Evolutionary conservation across 2,329 filamentous ascomycete genomes (phyloP).

Genomic region (Apiospora hydei): DNA sequence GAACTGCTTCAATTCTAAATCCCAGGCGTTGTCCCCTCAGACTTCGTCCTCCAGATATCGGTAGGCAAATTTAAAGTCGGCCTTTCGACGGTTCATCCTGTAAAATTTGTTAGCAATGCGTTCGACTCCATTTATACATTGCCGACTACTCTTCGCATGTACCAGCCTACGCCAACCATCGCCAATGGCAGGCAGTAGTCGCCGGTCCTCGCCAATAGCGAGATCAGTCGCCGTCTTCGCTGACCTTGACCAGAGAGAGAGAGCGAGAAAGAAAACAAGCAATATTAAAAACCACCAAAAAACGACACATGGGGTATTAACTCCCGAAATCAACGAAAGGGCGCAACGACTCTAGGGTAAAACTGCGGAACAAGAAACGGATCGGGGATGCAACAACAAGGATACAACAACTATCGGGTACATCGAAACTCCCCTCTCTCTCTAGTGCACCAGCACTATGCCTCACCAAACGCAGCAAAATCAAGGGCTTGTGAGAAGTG

Average conservation of each 20-base stretch:
- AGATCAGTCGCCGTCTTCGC: neutral
- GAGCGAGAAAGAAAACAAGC: neutral
- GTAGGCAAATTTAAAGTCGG: slow-evolving; percentile 98
- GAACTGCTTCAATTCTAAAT: neutral
- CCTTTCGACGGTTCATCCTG: slow-evolving; percentile 99
- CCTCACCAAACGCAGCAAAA: neutral
- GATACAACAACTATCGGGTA: slow-evolving; percentile 21
- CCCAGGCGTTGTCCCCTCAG: slow-evolving; percentile 74
- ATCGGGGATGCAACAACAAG: slow-evolving; percentile 1
- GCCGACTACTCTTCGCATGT: neutral
- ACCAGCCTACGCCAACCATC: neutral
- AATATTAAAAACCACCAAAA: neutral
- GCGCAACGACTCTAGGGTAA: neutral
- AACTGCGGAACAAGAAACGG: neutral
- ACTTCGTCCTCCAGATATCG: slow-evolving; percentile 93
- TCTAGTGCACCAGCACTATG: slow-evolving; percentile 17
- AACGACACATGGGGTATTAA: neutral
- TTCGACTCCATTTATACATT: neutral
- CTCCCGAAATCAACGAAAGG: neutral
- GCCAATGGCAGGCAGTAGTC: neutral
- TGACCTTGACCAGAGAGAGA: neutral
- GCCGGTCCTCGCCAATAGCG: neutral
- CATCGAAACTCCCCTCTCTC: neutral
- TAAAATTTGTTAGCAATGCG: slow-evolving; percentile 35
- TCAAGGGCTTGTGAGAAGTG: neutral